Evolutionary conservation across 352 stramenopile species (phyloP).

Genomic region (Globisporangium spinosum): DNA sequence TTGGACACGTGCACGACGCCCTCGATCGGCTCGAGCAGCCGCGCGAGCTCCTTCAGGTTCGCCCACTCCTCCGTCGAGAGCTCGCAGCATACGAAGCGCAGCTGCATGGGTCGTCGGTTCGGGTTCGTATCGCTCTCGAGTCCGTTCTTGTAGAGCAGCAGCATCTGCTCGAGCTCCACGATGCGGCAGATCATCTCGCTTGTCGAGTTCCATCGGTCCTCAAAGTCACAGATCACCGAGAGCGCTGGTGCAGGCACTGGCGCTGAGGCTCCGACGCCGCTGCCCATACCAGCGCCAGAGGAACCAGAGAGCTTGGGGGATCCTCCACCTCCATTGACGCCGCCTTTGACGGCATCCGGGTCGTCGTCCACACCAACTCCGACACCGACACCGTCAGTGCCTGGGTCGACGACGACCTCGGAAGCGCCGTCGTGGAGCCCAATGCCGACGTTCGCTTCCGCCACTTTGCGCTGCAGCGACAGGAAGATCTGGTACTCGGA

Average conservation of each 20-base stretch:
- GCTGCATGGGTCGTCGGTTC: constrained; percentile 65
- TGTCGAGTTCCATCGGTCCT: constrained; percentile 73
- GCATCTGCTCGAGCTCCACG: constrained; percentile 68
- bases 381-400: neutral
- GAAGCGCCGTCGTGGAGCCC: constrained; percentile 23
- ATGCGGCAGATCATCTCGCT: constrained; percentile 80
- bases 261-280: neutral
- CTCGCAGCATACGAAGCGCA: constrained; percentile 75
- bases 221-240: constrained; percentile 78
- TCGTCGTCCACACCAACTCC: constrained; percentile 13
- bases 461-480: constrained; percentile 59
- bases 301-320: constrained; percentile 8
- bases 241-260: constrained; percentile 26
- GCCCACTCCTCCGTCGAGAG: constrained; percentile 63
- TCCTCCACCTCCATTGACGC: neutral
- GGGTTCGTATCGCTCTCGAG: constrained; percentile 71
- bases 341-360: constrained; percentile 4
- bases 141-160: constrained; percentile 73
- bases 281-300: neutral
- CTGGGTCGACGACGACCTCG: constrained; percentile 18
- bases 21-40: constrained; percentile 63
- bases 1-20: constrained; percentile 60
- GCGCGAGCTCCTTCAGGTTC: constrained; percentile 63
- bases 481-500: constrained; percentile 84
- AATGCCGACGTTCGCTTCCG: constrained; percentile 34